phyloP scores from a whole-genome alignment of 2,329 filamentous ascomycete genomes.

The Aspergillus piperis region DNA sequence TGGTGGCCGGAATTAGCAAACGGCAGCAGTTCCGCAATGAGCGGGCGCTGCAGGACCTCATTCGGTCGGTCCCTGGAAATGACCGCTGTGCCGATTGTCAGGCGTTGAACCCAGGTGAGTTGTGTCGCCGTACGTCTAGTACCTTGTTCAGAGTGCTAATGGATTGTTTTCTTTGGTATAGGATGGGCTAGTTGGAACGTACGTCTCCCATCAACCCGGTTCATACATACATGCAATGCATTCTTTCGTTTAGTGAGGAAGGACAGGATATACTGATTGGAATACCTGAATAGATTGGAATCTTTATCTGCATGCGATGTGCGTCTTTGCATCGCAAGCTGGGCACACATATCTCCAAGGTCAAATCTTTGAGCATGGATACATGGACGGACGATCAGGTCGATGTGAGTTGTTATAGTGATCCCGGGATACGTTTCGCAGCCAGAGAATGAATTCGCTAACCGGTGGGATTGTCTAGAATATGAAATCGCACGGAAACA shows the following conservation, averaged over 20 bases:
- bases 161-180: conserved; percentile 38
- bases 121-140: not conserved
- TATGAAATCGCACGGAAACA: conserved; percentile 92
- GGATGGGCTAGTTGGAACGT: conserved; percentile 98
- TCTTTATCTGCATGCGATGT: conserved; percentile 98
- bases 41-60: conserved; percentile 83
- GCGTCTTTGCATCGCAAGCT: conserved; percentile 93
- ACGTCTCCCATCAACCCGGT: conserved; percentile 44
- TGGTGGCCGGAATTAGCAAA: conserved; percentile 81
- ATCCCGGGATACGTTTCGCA: not conserved
- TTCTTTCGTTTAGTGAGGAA: not conserved
- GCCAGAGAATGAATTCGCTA: not conserved
- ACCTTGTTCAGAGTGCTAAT: conserved; percentile 4
- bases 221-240: not conserved
- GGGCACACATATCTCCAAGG: conserved; percentile 96
- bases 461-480: conserved; percentile 56
- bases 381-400: conserved; percentile 96
- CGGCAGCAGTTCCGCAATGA: conserved; percentile 98
- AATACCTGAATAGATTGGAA: conserved; percentile 66
- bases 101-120: conserved; percentile 84
- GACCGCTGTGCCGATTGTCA: conserved; percentile 92
- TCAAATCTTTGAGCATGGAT: conserved; percentile 98
- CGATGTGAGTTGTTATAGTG: conserved; percentile 64
- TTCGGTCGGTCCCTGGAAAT: conserved; percentile 82
- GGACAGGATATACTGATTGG: conserved; percentile 16